Base-by-base conservation (phyloP, 208 protist genomes). In the Trypanosoma melophagium region DNA sequence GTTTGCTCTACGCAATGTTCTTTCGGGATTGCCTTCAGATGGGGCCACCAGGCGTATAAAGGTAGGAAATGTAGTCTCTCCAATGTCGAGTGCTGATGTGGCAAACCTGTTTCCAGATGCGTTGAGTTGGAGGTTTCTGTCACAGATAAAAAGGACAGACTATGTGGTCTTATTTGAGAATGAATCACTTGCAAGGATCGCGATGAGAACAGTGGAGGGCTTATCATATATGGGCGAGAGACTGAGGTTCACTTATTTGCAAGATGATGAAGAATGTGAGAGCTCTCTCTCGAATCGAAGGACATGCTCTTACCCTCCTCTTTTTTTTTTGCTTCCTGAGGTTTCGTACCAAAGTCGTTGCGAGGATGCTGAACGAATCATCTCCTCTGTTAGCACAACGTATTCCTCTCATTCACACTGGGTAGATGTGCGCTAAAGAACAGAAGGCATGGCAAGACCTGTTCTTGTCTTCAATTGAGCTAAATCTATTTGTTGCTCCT, bases 41-140 rank as follows among this genome's bases (percentile, higher is more conserved):
- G 67, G 51, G 16, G 75, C 75, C 17, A 80, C 75, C 8, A 70
- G 45, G 24, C 68, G 57, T 28, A 71, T 80, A 67, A 61, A 70
- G 35, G 69, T 80, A 60, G 61, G 59, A 24, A 80, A 80, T 73
- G 69, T 80, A 3, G 54, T 64, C 38, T 80, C 75, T 13, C 75
- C 75, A 10, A 80, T 80, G 75, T 71, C 75, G 31, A 69, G 58
- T 58, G 40, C 50, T 13, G 75, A 80, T 49, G 69, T 80, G 13
- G 59, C 41, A 13, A 60, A 54, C 1, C 47, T 76, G 2, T 76
- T 80, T 59, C 75, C 75, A 13, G 64, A 69, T 22, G 75, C 75
- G 12, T 22, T 62, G 2, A 56, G 58, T n/a, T 80, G 75, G 75
- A 49, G 40, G 1, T 80, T 72, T 57, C 40, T 60, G 3, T 80